Evolutionary conservation across 2,329 filamentous ascomycete species (phyloP).

Genomic region (Eutypella sp.): DNA sequence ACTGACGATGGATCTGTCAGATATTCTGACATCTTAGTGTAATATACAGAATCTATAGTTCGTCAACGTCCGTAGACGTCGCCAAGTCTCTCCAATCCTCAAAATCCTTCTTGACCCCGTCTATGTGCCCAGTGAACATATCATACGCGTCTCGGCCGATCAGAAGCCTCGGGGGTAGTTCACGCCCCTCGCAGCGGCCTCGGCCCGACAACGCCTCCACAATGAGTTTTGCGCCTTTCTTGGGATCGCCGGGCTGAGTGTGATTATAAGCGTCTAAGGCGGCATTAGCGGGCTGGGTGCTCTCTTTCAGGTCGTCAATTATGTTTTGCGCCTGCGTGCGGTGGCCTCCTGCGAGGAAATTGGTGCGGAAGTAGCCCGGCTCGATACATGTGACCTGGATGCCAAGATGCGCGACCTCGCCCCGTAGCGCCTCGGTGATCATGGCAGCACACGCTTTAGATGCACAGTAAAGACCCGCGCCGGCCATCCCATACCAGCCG

Average conservation of each 20-base stretch:
- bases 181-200: conserved; percentile 13
- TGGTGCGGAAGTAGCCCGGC: conserved; percentile 46
- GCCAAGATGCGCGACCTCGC: conserved; percentile 38
- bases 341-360: conserved; percentile 34
- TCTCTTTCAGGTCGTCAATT: conserved; percentile 10
- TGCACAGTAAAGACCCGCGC: conserved; percentile 38
- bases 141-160: conserved; percentile 5
- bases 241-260: conserved; percentile 35
- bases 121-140: conserved; percentile 1
- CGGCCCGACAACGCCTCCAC: conserved; percentile 30
- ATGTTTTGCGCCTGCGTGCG: conserved; percentile 21
- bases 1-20: too few relatives aligned
- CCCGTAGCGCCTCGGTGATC: conserved; percentile 37
- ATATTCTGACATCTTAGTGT: too few relatives aligned
- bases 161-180: conserved; percentile 3
- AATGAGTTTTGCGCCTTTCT: conserved; percentile 31
- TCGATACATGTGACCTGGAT: conserved; percentile 42
- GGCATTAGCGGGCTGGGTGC: conserved; percentile 2
- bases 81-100: conserved; percentile 1
- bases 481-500: conserved; percentile 32
- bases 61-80: conserved; percentile 1
- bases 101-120: conserved; percentile 2
- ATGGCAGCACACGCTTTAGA: conserved; percentile 39
- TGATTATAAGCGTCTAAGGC: conserved; percentile 22
- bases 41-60: too few relatives aligned